Conservation (phyloP, 129 eudicot species). For the Kitagawia praeruptora region DNA sequence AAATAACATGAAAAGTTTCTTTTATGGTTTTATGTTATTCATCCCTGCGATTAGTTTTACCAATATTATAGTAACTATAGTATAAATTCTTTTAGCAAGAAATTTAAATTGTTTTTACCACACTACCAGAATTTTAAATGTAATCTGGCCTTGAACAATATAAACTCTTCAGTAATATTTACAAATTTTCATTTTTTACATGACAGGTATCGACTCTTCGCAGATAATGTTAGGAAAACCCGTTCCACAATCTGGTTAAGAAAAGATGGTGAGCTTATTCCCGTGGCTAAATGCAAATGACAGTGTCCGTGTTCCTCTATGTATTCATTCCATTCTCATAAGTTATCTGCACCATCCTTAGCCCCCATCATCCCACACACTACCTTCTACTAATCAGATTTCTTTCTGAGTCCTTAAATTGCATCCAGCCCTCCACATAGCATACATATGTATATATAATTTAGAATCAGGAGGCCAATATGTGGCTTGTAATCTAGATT, state of each 20-base stretch:
- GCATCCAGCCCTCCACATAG: neutral
- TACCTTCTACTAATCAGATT: neutral
- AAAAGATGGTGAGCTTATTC: slow-evolving; percentile 37
- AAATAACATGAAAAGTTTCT: neutral
- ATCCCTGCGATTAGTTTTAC: neutral
- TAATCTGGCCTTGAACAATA: neutral
- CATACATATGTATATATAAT: neutral
- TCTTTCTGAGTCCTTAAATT: neutral
- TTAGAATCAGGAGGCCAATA: neutral
- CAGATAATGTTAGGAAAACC: slow-evolving; percentile 43
- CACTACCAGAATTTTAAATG: neutral
- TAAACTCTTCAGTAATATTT: neutral
- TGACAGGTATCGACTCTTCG: slow-evolving; percentile 7
- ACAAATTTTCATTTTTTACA: neutral
- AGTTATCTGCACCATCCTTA: neutral
- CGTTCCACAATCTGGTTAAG: slow-evolving; percentile 65
- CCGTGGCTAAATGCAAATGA: slow-evolving; percentile 34
- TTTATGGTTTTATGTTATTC: neutral
- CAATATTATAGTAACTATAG: neutral
- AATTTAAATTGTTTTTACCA: neutral
- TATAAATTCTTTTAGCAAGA: neutral
- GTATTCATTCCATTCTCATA: neutral
- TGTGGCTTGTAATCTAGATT: neutral
- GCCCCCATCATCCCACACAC: neutral
- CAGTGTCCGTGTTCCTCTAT: neutral